Percentiles rank a stretch among this genome's conserved stretches.
Evolutionary conservation across 2,329 filamentous ascomycete species (phyloP).

Genomic region (Botrytis deweyae): DNA sequence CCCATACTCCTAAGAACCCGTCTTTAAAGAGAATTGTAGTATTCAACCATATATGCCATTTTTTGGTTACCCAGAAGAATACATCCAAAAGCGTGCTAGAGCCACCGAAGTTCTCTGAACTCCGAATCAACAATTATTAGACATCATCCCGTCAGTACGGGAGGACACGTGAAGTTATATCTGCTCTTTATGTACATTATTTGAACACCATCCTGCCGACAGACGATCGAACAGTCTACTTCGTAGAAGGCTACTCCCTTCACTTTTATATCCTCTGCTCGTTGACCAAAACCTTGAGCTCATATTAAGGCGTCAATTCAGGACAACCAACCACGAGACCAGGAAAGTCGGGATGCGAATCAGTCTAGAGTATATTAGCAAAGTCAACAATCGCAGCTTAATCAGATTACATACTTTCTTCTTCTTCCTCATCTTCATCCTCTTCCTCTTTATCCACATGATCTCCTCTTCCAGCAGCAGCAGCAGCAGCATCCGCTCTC

Average conservation of each 20-base stretch:
- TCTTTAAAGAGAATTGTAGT: neutral
- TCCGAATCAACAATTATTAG: neutral
- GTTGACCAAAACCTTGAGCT: neutral
- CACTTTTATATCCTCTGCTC: neutral
- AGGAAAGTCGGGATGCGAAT: no score
- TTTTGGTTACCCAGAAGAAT: neutral
- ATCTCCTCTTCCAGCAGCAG: neutral
- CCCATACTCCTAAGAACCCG: neutral
- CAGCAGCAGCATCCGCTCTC: neutral
- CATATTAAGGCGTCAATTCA: accelerated
- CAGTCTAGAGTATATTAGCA: neutral
- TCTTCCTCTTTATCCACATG: neutral
- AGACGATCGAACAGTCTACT: neutral
- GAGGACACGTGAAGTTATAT: neutral
- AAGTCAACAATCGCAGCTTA: neutral
- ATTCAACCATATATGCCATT: neutral
- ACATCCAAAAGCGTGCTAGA: neutral
- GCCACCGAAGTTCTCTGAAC: neutral
- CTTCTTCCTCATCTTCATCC: neutral
- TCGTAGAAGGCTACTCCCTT: no score
- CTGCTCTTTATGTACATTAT: neutral
- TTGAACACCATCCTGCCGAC: no score
- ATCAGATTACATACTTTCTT: neutral
- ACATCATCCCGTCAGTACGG: neutral
- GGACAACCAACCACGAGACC: neutral